These are phyloP conservation scores for Penicillium daleae DNA, from an alignment of 495 filamentous ascomycete species.

Conservation along the genomic window DNA sequence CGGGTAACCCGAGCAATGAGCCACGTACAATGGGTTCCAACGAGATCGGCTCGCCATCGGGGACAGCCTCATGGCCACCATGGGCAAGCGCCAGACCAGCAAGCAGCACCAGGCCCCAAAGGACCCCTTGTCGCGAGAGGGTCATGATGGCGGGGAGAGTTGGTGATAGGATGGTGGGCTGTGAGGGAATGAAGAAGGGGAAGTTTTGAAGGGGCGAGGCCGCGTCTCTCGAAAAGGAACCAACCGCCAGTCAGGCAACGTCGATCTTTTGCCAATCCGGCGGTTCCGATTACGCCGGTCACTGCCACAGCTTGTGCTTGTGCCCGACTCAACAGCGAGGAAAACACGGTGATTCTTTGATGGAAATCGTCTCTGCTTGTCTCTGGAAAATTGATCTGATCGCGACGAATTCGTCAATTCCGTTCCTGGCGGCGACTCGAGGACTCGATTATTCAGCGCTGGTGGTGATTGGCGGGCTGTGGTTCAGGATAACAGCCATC, in stretches of 20 bases:
- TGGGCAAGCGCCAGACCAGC: slow-evolving; percentile 56
- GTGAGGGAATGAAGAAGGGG: slow-evolving; percentile 2
- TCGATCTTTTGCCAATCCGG: slow-evolving; percentile 31
- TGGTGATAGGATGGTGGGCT: slow-evolving; percentile 15
- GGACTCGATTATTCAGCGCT: slow-evolving; percentile 13
- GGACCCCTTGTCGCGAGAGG: slow-evolving; percentile 19
- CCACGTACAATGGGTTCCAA: slow-evolving; percentile 79
- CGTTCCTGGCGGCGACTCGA: neutral
- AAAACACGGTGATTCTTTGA: neutral
- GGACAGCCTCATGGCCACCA: slow-evolving; percentile 75
- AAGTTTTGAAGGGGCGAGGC: slow-evolving; percentile 12
- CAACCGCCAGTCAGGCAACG: slow-evolving; percentile 15
- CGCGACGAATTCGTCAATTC: neutral
- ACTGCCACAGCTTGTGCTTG: slow-evolving; percentile 1
- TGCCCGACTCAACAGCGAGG: too few relatives aligned
- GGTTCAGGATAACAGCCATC: neutral
- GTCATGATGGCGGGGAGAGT: slow-evolving; percentile 21
- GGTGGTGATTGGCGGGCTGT: slow-evolving; percentile 3
- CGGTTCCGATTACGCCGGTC: slow-evolving; percentile 23
- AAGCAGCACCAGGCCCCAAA: slow-evolving; percentile 37
- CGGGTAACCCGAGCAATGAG: neutral
- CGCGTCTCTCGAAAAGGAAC: slow-evolving; percentile 11
- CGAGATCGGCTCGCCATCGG: slow-evolving; percentile 76
- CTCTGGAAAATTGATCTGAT: neutral
- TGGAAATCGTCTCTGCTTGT: neutral